phyloP scores from a whole-genome alignment of 1,284 basidiomycete genomes.

The Termitomyces sp. region DNA sequence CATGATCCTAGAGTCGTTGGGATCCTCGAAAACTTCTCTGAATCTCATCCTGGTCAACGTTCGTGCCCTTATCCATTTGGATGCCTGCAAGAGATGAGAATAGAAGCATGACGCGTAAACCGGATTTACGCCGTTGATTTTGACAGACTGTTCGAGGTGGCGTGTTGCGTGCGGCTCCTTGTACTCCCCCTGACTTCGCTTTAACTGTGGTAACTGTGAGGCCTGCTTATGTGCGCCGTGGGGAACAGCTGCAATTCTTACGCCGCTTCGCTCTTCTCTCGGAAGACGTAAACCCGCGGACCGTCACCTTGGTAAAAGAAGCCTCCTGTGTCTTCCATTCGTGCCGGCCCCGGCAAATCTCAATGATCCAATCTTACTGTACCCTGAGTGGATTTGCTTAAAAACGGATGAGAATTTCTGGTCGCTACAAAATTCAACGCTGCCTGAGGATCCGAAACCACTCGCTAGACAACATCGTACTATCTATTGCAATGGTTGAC shows the following conservation, averaged over 20 bases:
- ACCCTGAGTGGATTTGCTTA: conserved; percentile 14
- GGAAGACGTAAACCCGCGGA: conserved; percentile 34
- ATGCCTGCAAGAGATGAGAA: neutral
- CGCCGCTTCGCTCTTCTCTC: conserved; percentile 15
- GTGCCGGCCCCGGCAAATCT: conserved; percentile 29
- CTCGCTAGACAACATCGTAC: conserved; percentile 15
- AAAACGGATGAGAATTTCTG: conserved; percentile 13
- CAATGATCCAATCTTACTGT: conserved; percentile 31
- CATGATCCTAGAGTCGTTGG: neutral
- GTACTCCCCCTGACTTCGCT: conserved; percentile 25
- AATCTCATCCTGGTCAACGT: neutral
- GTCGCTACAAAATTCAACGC: conserved; percentile 8
- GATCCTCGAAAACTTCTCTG: neutral
- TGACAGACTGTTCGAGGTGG: conserved; percentile 1
- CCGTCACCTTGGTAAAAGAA: conserved; percentile 25
- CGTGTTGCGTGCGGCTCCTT: conserved; percentile 18
- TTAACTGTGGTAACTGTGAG: neutral
- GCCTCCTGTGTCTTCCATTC: conserved; percentile 16
- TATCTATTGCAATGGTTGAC: conserved; percentile 20
- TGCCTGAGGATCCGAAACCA: conserved; percentile 15
- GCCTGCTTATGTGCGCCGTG: conserved; percentile 21
- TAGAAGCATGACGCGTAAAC: neutral
- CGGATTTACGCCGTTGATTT: neutral
- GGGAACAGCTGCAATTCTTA: neutral
- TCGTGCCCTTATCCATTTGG: neutral